Conservation (phyloP, 2,329 filamentous ascomycete species). For the Elsinoe perseae region DNA sequence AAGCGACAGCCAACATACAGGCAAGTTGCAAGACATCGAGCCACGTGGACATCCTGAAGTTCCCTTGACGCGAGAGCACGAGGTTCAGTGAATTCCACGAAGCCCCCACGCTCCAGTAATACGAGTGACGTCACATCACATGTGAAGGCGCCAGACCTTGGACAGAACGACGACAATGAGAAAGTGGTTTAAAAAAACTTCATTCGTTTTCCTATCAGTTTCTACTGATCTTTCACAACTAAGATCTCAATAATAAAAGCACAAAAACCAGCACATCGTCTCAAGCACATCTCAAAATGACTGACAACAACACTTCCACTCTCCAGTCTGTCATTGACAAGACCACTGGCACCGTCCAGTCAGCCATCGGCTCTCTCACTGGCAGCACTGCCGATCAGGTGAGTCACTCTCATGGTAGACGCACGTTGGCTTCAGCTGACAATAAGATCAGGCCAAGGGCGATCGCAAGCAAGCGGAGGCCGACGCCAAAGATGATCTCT, state of each 20-base stretch:
- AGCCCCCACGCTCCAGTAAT: not conserved
- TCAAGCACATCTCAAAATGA: constrained; percentile 34
- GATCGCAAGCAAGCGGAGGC: constrained; percentile 59
- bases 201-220: too few species aligned
- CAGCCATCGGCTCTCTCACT: constrained; percentile 61
- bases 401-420: constrained; percentile 18
- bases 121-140: not conserved
- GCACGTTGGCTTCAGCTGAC: constrained; percentile 23
- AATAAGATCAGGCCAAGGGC: constrained; percentile 43
- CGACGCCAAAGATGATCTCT: constrained; percentile 60
- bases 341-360: constrained; percentile 65
- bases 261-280: not conserved
- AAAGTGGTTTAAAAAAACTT: not conserved
- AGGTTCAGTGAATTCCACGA: not conserved
- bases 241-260: not conserved
- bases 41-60: not conserved
- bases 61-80: not conserved
- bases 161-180: not conserved
- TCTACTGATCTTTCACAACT: not conserved
- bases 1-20: too few species aligned
- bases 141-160: not conserved
- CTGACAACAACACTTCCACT: constrained; percentile 57
- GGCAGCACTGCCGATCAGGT: constrained; percentile 63
- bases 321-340: constrained; percentile 62
- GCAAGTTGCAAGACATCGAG: too few species aligned